Evolutionary conservation across 164 flowering plant species (phyloP).

Genomic region (Brasenia schreberi): DNA sequence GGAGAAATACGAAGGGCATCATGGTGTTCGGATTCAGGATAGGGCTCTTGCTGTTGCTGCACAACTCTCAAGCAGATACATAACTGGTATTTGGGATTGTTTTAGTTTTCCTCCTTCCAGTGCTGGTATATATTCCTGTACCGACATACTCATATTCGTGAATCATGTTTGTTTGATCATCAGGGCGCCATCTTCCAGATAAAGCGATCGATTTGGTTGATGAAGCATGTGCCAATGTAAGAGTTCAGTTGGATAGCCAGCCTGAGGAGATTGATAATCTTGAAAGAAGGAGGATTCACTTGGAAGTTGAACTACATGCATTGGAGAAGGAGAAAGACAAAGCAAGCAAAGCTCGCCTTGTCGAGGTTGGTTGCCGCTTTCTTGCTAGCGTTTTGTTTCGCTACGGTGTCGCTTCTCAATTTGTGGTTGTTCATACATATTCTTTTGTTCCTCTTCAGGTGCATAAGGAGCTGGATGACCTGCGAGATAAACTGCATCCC

Average conservation of each 20-base stretch:
- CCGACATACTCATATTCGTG: too few species aligned
- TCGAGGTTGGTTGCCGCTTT: conserved; percentile 35
- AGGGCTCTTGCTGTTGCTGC: conserved; percentile 29
- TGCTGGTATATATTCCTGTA: too few species aligned
- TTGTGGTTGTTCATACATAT: background rate
- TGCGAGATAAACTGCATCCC: conserved; percentile 78
- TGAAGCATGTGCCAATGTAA: conserved; percentile 92
- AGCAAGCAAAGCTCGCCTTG: conserved; percentile 75
- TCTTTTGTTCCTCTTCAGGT: conserved; percentile 23
- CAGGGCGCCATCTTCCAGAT: conserved; percentile 77
- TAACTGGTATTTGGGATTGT: background rate
- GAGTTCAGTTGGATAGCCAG: conserved; percentile 87
- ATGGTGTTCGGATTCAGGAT: conserved; percentile 76
- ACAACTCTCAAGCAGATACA: background rate
- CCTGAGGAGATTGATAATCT: conserved; percentile 85
- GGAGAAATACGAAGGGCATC: conserved; percentile 69
- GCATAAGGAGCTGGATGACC: conserved; percentile 66
- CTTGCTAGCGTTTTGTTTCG: background rate
- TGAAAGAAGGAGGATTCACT: conserved; percentile 66
- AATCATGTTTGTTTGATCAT: too few species aligned
- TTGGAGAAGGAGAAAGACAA: conserved; percentile 90
- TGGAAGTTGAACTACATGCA: conserved; percentile 79
- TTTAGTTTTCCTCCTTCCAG: background rate
- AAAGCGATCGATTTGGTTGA: conserved; percentile 91
- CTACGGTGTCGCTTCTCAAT: background rate